A percentile compares a stretch with the other conserved stretches of the same genome.
These are phyloP conservation scores for Phragmites australis DNA, from an alignment of 176 grass and related monocot genomes.

Conservation along the genomic window DNA sequence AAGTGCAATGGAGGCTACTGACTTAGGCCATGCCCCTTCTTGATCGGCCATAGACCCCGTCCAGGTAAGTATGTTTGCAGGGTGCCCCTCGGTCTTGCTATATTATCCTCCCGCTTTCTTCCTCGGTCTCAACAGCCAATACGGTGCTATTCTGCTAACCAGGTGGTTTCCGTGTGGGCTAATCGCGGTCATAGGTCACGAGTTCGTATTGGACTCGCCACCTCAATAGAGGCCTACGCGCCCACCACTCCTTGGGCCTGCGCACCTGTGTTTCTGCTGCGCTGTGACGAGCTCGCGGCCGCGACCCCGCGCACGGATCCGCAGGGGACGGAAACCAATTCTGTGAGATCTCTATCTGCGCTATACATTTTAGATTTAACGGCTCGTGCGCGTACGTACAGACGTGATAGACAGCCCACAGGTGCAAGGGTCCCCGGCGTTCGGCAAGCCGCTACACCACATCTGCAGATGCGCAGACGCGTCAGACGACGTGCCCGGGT, in stretches of 20 bases:
- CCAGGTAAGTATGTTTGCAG: conserved; percentile 32
- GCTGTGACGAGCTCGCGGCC: too few species aligned
- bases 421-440: too few species aligned
- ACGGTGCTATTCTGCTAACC: not conserved
- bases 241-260: not conserved
- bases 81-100: not conserved
- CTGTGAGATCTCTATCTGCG: too few species aligned
- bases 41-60: conserved; percentile 35
- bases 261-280: too few species aligned
- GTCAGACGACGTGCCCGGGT: too few species aligned
- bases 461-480: too few species aligned
- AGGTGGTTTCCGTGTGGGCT: not conserved
- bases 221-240: not conserved
- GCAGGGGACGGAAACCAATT: too few species aligned
- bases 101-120: not conserved
- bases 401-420: too few species aligned
- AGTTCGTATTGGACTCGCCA: not conserved
- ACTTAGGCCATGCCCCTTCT: conserved; percentile 34
- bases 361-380: too few species aligned
- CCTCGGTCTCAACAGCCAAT: not conserved
- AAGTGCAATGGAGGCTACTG: conserved; percentile 36
- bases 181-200: not conserved
- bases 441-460: too few species aligned
- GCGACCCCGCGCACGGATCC: too few species aligned
- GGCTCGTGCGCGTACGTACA: too few species aligned